Base-by-base conservation (phyloP, 2,329 filamentous ascomycete genomes). In the Immersiporthe knoxdaviesiana region DNA sequence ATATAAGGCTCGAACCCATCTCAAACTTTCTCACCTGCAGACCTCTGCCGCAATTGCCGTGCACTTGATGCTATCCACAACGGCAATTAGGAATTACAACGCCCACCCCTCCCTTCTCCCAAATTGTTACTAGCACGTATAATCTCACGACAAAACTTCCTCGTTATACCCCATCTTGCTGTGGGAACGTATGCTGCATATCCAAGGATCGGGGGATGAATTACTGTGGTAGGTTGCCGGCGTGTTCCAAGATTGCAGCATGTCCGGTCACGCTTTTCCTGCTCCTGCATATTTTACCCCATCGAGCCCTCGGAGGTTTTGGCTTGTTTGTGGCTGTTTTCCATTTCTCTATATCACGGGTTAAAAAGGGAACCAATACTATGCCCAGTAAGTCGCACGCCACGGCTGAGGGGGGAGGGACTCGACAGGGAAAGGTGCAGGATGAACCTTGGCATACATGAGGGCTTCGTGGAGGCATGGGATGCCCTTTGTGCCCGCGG, bases 21-120 rank as follows among this genome's bases (percentile, higher is more conserved):
- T 37, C 32, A 18, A 37, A 32, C 14, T 11, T 37, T 18, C n/a
- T 39, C 27, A 3, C 35, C 44, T 47, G 6, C 8, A 10, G 2
- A 10, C 37, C 3, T 24, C 35, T 37, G 35, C 58, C 58, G 58
- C 58, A 60, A 60, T 24, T 60, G 32, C 58, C 58, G 58, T 35
- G 32, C 32, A 1, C 21, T 24, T 39, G 18, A 3, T 32, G 24
- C 58, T 32, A 18, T 39, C 27, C 58, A 32, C 16, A 35, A 11
- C 18, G 56, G 32, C 32, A 47, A 47, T 7, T 10, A n/a, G 18
- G 44, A 47, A 44, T 10, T 8, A n/a, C 7, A 47, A n/a, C 21
- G 16, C 41, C 21, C 44, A 37, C 18, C n/a, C n/a, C n/a, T n/a
- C n/a, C n/a, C n/a, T n/a, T n/a, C n/a, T n/a, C n/a, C n/a, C n/a